Evolutionary conservation across 1,284 basidiomycete species (phyloP), one percentile per base, ranked within the genome.

Genomic region (Trichosporon coremiiforme): DNA sequence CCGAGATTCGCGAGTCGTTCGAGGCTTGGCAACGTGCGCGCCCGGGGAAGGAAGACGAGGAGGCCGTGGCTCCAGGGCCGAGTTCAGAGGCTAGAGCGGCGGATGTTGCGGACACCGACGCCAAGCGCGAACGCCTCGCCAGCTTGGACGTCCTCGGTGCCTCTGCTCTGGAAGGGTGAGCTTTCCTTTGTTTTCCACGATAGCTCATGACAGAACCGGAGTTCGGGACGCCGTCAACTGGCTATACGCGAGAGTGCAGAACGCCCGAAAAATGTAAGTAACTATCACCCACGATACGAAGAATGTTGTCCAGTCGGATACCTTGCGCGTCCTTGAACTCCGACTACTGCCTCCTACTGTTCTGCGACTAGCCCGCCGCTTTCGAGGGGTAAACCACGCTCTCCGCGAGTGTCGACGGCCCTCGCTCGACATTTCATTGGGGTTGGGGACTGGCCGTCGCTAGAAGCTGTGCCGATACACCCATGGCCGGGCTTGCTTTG

Each of bases 181-280:
- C 25, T 86, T 8, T 6, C 9, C 25, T 15, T 3, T n/a, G 25
- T 25, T 64, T 12, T 15, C 5, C 22, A 25, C 17, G 57, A 1
- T 45, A 15, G 41, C 15, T 55, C 65, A 25, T 64, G 50, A 33
- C 75, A 96, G 94, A 45, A 93, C 92, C 38, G 94, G 94, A 0
- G 91, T 97, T 2, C 88, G 91, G 69, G 91, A 91, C 66, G 94
- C 93, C 0, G 91, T 96, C 6, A 92, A 97, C 78, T 97, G 94
- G 94, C 80, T 97, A 25, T 96, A 96, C 80, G 89, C 95, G 68
- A 87, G 94, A 0, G 94, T 96, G 1, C 93, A 95, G 83, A 95
- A 93, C 76, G 93, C 92, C 75, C 85, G 91, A 71, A 85, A 87
- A 85, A 88, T 83, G 82, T 84, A 70, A 77, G 82, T 76, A 38